Conservation (phyloP, 805 yeast species). For the Brettanomyces naardenensis region DNA sequence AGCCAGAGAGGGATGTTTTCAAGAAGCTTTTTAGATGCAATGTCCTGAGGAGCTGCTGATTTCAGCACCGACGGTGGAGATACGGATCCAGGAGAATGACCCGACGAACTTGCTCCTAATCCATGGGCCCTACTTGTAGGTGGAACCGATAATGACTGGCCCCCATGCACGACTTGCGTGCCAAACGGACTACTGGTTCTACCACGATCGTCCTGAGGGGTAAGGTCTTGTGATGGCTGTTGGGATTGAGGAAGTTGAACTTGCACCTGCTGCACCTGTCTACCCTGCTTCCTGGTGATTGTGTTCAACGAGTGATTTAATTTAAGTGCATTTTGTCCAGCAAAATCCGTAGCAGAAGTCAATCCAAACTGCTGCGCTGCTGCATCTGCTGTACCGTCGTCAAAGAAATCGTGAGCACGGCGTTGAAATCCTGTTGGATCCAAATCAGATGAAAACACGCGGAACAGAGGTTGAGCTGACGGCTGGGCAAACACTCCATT, state of each 20-base stretch:
- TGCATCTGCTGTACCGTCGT: neutral
- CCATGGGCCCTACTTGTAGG: constrained; percentile 9
- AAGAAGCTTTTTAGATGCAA: constrained; percentile 47
- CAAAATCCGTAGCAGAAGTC: constrained; percentile 13
- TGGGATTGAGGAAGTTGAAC: neutral
- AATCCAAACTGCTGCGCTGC: constrained; percentile 10
- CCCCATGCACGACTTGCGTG: neutral
- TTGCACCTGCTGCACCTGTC: constrained; percentile 9
- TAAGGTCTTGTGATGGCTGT: neutral
- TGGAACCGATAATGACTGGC: constrained; percentile 9
- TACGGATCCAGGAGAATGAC: neutral
- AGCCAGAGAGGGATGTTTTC: constrained; percentile 88
- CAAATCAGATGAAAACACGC: constrained; percentile 23
- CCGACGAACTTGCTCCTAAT: neutral
- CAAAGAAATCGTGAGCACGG: constrained; percentile 5
- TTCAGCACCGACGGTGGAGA: constrained; percentile 17
- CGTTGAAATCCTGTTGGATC: constrained; percentile 13
- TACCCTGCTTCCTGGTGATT: constrained; percentile 18
- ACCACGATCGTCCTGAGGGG: no score
- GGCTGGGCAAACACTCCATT: neutral
- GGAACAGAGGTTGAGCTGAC: constrained; percentile 11
- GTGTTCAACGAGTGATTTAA: constrained; percentile 22
- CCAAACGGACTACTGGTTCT: neutral
- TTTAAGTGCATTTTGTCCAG: constrained; percentile 21
- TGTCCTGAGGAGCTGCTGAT: constrained; percentile 41